Base-by-base conservation (phyloP, 768 basidiomycete genomes). In the Russula lepida region DNA sequence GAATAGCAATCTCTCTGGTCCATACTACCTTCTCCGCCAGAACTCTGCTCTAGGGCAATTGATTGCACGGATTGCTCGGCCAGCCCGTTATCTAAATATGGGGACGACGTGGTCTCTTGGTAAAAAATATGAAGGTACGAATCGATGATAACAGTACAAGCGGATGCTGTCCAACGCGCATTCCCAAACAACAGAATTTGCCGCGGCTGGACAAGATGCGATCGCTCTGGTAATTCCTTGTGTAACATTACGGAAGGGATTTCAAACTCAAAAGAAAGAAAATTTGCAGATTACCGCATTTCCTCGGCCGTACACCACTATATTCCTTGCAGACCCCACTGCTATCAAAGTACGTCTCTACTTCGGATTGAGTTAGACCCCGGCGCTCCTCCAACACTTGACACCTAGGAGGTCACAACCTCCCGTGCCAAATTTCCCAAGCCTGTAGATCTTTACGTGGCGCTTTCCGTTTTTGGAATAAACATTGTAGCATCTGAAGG, bases 401-500 rank as follows among this genome's bases (percentile, higher is more conserved):
- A 71, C 17, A n/a, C 27, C 19, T 64, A 84, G 83, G 82, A 84
- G 69, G 72, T 84, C 6, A 74, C 77, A 3, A 72, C 73, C 15
- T 74, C 76, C 25, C 74, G 81, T 13, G 71, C 76, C 11, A 77
- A 78, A 15, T 87, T 85, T 64, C 80, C 83, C 0, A 87, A 87
- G 65, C 79, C 82, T 8, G 66, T 80, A 0, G 63, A 77, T 5
- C 67, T 74, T 28, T 86, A 86, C 64, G 62, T 49, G 1, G 62
- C 74, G 17, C 70, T 87, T 19, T 60, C 71, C 0, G 74, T 82
- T 58, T 87, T 79, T 67, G 85, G 86, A 6, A 67, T 68, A 6
- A 89, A 87, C 64, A 82, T 87, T 47, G 78, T 88, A n/a, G 78
- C 77, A 2, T 81, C 82, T 0, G 85, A 87, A 65, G 82, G 80